Evolutionary conservation across 305 asterid genomes (phyloP).

Genomic region (Rubia tinctorum): DNA sequence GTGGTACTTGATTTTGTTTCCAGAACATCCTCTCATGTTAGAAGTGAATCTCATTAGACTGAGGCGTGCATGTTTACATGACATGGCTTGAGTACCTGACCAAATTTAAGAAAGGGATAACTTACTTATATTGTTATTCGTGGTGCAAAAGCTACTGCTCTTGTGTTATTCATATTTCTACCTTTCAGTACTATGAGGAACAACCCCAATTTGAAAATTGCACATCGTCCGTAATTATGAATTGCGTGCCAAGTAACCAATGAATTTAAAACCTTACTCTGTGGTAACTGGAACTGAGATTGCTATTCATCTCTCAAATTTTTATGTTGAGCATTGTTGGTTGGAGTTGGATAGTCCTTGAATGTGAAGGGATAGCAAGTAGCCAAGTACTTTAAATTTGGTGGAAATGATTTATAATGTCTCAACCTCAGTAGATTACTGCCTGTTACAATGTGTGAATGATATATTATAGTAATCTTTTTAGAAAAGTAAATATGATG

Average conservation of each 20-base stretch:
- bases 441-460: not conserved
- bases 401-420: not conserved
- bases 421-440: not conserved
- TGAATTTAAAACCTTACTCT: not conserved
- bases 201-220: not conserved
- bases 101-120: not conserved
- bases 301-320: not conserved
- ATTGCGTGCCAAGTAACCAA: not conserved
- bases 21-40: not conserved
- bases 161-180: not conserved
- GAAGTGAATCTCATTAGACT: not conserved
- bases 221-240: not conserved
- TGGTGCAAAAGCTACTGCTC: not conserved
- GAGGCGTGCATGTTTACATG: not conserved
- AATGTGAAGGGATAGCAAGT: not conserved
- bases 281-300: not conserved
- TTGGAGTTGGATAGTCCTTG: not conserved
- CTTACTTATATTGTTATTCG: not conserved
- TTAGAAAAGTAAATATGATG: not conserved
- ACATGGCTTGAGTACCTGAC: not conserved
- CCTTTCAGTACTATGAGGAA: not conserved
- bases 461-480: not conserved
- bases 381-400: not conserved
- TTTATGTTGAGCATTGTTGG: not conserved
- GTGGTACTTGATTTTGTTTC: not conserved